Evolutionary conservation across 2,329 filamentous ascomycete species (phyloP).

Genomic region (Bipolaris victoriae): DNA sequence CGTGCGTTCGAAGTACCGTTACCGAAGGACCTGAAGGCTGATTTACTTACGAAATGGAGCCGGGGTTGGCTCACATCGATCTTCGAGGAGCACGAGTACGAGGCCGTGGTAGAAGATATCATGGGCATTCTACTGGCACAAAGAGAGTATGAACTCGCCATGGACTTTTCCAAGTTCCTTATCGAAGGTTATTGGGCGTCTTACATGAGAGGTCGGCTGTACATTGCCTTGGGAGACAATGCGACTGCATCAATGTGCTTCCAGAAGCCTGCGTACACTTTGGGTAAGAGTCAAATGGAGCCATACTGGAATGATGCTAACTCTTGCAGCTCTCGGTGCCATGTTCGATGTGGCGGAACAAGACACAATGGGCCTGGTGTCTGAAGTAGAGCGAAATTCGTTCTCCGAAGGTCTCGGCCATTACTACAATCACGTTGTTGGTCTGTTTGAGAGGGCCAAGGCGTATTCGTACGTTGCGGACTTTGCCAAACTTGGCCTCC

Average conservation of each 20-base stretch:
- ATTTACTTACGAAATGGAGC: constrained; percentile 54
- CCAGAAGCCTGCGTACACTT: constrained; percentile 78
- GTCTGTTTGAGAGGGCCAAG: constrained; percentile 78
- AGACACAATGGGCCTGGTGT: constrained; percentile 65
- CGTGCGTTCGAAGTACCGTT: constrained; percentile 41
- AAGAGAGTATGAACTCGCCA: constrained; percentile 58
- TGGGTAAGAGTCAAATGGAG: constrained; percentile 64
- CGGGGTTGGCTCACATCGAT: constrained; percentile 53
- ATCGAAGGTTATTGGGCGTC: constrained; percentile 64
- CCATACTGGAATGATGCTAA: constrained; percentile 20
- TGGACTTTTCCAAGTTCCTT: constrained; percentile 70
- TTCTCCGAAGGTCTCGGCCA: constrained; percentile 76
- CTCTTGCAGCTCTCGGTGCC: constrained; percentile 35
- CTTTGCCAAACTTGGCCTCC: constrained; percentile 76
- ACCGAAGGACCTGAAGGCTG: constrained; percentile 34
- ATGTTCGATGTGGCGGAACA: constrained; percentile 45
- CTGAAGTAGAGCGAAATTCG: constrained; percentile 71
- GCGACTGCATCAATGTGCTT: constrained; percentile 77
- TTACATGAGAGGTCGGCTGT: constrained; percentile 85
- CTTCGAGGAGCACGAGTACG: constrained; percentile 46
- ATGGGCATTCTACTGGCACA: constrained; percentile 54
- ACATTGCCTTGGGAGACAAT: constrained; percentile 75
- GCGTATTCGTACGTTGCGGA: constrained; percentile 82
- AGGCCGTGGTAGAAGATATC: constrained; percentile 49
- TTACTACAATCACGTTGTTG: constrained; percentile 86